Evolutionary conservation across 805 yeast species (phyloP).

Genomic region (Lipomyces sp.): DNA sequence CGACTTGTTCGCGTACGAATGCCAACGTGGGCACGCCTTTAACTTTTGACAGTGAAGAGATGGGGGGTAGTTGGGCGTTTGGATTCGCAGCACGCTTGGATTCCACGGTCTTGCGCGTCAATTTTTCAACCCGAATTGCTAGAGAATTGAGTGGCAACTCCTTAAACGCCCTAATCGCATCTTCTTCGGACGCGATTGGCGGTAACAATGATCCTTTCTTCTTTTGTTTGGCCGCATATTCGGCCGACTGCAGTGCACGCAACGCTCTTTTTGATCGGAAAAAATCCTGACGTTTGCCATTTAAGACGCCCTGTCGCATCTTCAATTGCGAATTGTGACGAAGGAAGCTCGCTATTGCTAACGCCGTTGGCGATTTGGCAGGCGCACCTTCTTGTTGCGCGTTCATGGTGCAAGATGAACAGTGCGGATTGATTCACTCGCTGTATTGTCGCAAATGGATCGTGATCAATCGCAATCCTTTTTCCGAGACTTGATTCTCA

Average conservation of each 20-base stretch:
- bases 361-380: conserved; percentile 54
- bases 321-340: conserved; percentile 71
- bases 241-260: conserved; percentile 75
- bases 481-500: not conserved
- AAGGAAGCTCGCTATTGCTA: conserved; percentile 72
- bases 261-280: conserved; percentile 82
- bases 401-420: not conserved
- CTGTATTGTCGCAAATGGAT: not conserved
- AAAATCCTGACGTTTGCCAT: conserved; percentile 74
- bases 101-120: conserved; percentile 60
- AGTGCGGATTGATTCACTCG: not conserved
- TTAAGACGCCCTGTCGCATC: conserved; percentile 78
- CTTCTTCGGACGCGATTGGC: conserved; percentile 54
- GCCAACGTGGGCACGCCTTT: conserved; percentile 56
- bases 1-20: conserved; percentile 47
- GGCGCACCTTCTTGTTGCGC: conserved; percentile 15
- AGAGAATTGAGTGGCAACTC: conserved; percentile 72
- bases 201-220: conserved; percentile 55
- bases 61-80: conserved; percentile 28
- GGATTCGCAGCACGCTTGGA: conserved; percentile 27
- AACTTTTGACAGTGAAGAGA: conserved; percentile 29
- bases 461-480: not conserved
- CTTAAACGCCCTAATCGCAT: conserved; percentile 67
- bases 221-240: conserved; percentile 59
- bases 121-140: conserved; percentile 67